Base-by-base conservation (phyloP, 148 eudicot genomes). In the Drosera capensis region DNA sequence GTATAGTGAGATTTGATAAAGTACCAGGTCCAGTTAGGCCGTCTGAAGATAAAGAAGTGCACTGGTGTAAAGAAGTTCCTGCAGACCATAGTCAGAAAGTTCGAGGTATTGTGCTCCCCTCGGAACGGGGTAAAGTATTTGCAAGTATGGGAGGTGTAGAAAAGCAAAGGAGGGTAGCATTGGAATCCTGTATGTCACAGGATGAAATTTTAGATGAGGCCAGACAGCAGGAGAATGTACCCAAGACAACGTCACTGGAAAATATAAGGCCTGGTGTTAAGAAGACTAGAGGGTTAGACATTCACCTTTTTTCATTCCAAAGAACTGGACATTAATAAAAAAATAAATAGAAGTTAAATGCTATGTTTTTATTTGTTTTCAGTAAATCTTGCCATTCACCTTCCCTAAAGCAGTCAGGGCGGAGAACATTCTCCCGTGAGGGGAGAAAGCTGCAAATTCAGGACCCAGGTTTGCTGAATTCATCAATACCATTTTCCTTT, bases 331-430 rank as follows among this genome's bases (percentile, higher is more conserved):
- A n/a, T n/a, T n/a, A n/a, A n/a, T n/a, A n/a, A n/a, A n/a, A n/a
- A n/a, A n/a, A n/a, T n/a, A n/a, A n/a, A n/a, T n/a, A n/a, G n/a
- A n/a, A n/a, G n/a, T n/a, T n/a, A n/a, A n/a, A n/a, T n/a, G n/a
- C n/a, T n/a, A n/a, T n/a, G n/a, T n/a, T n/a, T n/a, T n/a, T n/a
- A n/a, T n/a, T n/a, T n/a, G n/a, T n/a, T n/a, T n/a, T 5, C 59
- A 72, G 78, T 65, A 68, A 64, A 64, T 25, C 73, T 14, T 70
- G 73, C 20, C 68, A 73, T 8, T 70, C 73, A 16, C 70, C 73
- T 45, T 68, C 64, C 2, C 57, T 45, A 57, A 72, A 72, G 58
- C 49, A 67, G 37, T 59, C 62, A 54, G 73, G 60, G 37, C 68
- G 71, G 40, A 68, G 57, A 38, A 37, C 43, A 24, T 49, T 37